These are phyloP conservation scores for Escovopsis sp. DNA, from an alignment of 2,329 filamentous ascomycete species.

Conservation along the genomic window DNA sequence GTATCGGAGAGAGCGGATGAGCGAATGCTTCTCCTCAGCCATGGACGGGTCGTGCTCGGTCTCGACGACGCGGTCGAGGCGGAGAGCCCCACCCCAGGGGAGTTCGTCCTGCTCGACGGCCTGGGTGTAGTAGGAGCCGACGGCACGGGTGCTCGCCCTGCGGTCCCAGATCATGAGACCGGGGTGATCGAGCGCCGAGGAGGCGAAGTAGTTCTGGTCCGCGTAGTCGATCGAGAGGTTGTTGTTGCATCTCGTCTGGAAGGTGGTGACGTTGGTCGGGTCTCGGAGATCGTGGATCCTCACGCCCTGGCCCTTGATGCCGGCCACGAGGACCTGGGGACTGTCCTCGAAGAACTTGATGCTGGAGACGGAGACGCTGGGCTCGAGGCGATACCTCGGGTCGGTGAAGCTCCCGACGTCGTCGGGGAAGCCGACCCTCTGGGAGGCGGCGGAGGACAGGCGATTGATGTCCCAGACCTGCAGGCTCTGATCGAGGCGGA, in stretches of 20 bases:
- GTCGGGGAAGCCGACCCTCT: constrained; percentile 33
- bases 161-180: constrained; percentile 68
- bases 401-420: constrained; percentile 36
- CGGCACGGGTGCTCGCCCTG: constrained; percentile 39
- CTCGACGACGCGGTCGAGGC: constrained; percentile 41
- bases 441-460: constrained; percentile 34
- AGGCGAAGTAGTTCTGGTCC: constrained; percentile 74
- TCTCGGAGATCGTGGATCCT: constrained; percentile 64
- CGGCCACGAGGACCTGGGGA: constrained; percentile 60
- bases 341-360: constrained; percentile 69
- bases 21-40: constrained; percentile 41
- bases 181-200: constrained; percentile 60
- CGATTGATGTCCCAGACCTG: constrained; percentile 70
- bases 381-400: constrained; percentile 44
- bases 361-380: constrained; percentile 63
- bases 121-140: constrained; percentile 41
- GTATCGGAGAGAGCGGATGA: constrained; percentile 48
- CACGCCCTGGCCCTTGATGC: constrained; percentile 60
- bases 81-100: constrained; percentile 47
- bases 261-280: constrained; percentile 38
- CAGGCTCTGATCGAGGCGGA: constrained; percentile 67
- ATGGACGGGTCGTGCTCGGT: constrained; percentile 35
- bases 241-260: constrained; percentile 52
- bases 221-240: constrained; percentile 65
- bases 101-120: constrained; percentile 46